phyloP scores from a whole-genome alignment of 176 grass and related monocot species.

The Eleusine coracana region DNA sequence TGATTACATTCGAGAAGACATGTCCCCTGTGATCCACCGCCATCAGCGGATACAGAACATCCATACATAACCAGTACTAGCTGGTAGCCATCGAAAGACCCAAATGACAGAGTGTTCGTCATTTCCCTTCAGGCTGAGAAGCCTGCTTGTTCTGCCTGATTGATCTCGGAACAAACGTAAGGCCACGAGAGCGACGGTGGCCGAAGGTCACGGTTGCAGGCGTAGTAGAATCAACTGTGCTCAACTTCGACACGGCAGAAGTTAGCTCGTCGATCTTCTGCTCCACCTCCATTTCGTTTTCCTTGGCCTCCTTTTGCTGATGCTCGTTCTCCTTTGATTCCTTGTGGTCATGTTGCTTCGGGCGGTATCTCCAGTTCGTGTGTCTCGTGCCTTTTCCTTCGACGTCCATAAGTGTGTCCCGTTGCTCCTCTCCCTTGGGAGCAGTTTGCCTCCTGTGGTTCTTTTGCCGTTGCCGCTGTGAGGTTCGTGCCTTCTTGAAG shows the following conservation, averaged over 20 bases:
- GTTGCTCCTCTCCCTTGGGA: conserved; percentile 41
- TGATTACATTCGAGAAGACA: background rate
- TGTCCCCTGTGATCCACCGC: background rate
- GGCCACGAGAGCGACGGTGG: conserved; percentile 58
- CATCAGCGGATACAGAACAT: background rate
- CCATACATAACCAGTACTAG: background rate
- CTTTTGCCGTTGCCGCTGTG: conserved; percentile 78
- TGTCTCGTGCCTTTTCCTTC: conserved; percentile 53
- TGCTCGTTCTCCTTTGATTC: conserved; percentile 2
- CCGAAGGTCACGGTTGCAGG: conserved; percentile 66
- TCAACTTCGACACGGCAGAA: conserved; percentile 70
- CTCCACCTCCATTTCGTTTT: conserved; percentile 67
- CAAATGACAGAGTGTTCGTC: background rate
- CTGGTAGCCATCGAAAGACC: background rate
- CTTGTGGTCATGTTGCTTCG: conserved; percentile 34
- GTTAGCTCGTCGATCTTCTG: conserved; percentile 68
- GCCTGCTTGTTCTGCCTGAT: conserved; percentile 63
- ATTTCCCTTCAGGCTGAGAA: conserved; percentile 48
- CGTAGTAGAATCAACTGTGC: conserved; percentile 49
- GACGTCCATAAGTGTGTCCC: conserved; percentile 55
- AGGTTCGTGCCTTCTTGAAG: conserved; percentile 68
- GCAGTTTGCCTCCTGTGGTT: conserved; percentile 47
- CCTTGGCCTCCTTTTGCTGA: conserved; percentile 29
- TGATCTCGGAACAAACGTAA: conserved; percentile 77
- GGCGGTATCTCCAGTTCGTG: conserved; percentile 32